These are phyloP conservation scores for Mortierella sp. DNA, from an alignment of 371 early-diverging fungal genomes.

Conservation along the genomic window DNA sequence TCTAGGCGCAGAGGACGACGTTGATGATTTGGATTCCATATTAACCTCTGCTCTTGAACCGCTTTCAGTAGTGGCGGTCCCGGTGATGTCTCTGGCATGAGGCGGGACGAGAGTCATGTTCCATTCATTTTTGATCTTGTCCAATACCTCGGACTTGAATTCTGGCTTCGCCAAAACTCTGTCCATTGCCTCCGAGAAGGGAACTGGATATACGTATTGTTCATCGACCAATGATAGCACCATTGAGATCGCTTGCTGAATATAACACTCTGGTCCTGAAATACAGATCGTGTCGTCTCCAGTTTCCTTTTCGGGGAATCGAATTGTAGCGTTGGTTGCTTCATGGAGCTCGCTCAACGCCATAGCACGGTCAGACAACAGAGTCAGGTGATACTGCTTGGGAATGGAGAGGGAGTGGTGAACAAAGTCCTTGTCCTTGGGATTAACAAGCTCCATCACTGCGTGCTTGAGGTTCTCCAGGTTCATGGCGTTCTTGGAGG, in stretches of 20 bases:
- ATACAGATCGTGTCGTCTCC: slow-evolving; percentile 42
- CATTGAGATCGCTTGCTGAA: slow-evolving; percentile 51
- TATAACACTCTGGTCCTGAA: slow-evolving; percentile 44
- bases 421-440: slow-evolving; percentile 68
- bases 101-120: slow-evolving; percentile 46
- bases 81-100: slow-evolving; percentile 6
- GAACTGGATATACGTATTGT: slow-evolving; percentile 45
- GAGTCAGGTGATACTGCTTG: slow-evolving; percentile 60
- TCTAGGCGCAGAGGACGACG: not conserved
- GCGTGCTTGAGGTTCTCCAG: slow-evolving; percentile 77
- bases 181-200: slow-evolving; percentile 47
- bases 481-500: slow-evolving; percentile 83
- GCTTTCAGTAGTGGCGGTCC: not conserved
- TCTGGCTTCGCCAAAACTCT: slow-evolving; percentile 45
- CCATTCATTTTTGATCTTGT: slow-evolving; percentile 45
- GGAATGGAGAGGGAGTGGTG: slow-evolving; percentile 59
- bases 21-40: not conserved
- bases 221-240: slow-evolving; percentile 42
- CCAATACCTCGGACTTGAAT: slow-evolving; percentile 32
- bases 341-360: slow-evolving; percentile 63
- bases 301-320: slow-evolving; percentile 65
- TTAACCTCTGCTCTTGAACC: not conserved
- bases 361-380: slow-evolving; percentile 61
- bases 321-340: slow-evolving; percentile 63
- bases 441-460: slow-evolving; percentile 79